Evolutionary conservation across 345 rosid genomes (phyloP), one percentile per base, ranked within the genome.

Genomic region (Rubroshorea leprosula): DNA sequence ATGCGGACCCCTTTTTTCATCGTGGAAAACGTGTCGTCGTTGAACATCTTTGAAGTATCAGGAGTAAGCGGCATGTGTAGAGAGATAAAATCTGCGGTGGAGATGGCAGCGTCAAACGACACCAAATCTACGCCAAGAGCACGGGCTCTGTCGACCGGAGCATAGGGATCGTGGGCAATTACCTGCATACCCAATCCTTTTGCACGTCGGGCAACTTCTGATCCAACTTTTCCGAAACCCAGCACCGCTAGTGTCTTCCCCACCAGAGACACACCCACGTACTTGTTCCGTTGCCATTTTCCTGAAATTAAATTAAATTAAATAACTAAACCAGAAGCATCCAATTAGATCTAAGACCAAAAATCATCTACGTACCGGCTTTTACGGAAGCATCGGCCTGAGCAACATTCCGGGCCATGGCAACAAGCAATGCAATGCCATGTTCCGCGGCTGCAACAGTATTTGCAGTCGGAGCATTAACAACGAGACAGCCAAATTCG

Each of bases 151-250:
- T 89, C 96, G 12, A 90, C 94, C 0, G 90, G 82, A 0, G 96
- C 94, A 64, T 89, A 89, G 9, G 96, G 96, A 76, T 89, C 96
- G 58, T 85, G 86, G 27, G 96, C 82, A 68, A 88, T 78, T 35
- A 88, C 93, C 59, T 83, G 90, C 96, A 85, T 85, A 21, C 96
- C 96, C 45, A 89, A 90, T n/a, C 96, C 96, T 71, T 85, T 89
- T 48, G 94, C 94, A 47, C 94, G 84, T 1, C 94, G 72, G 64
- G 94, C 90, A 51, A 89, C 96, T 73, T 89, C 93, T 11, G 96
- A 79, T 55, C 96, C 94, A 60, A 89, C 96, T 79, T 85, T 89
- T 5, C 96, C 96, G 10, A 89, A 89, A 19, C 96, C 96, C 80
- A 89, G 25, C 35, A 89, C 79, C 15, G 81, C 90, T 58, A 89